phyloP scores from a whole-genome alignment of 352 stramenopile species.

The Pythium insidiosum region DNA sequence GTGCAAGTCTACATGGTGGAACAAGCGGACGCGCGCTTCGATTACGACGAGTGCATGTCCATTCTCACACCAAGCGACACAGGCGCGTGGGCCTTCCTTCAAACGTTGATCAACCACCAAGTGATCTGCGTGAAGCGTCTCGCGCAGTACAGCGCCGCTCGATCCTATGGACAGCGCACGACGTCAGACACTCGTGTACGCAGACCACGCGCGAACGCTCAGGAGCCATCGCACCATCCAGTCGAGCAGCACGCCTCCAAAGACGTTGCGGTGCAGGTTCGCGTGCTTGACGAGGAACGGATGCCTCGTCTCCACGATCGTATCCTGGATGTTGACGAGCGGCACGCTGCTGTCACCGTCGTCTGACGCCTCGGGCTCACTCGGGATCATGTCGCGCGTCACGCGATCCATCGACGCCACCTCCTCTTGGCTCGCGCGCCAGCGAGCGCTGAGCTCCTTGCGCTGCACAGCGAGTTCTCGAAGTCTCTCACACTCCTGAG shows the following conservation, averaged over 20 bases:
- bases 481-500: conserved; percentile 21
- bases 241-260: conserved; percentile 32
- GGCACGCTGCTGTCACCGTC: too few species aligned
- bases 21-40: too few species aligned
- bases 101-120: too few species aligned
- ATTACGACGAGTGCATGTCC: too few species aligned
- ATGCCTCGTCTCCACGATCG: conserved; percentile 25
- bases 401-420: conserved; percentile 18
- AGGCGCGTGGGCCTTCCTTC: too few species aligned
- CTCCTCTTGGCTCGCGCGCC: conserved; percentile 19
- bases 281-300: conserved; percentile 28
- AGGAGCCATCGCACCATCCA: conserved; percentile 21
- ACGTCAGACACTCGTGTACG: too few species aligned
- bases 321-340: conserved; percentile 24
- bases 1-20: too few species aligned
- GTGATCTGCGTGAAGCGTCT: conserved; percentile 82
- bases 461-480: conserved; percentile 19
- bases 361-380: neutral
- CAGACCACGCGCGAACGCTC: too few species aligned
- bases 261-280: conserved; percentile 27
- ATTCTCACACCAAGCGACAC: too few species aligned
- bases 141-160: conserved; percentile 37
- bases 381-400: conserved; percentile 25
- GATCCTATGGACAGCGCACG: conserved; percentile 11
- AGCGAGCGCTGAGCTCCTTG: conserved; percentile 20